Base-by-base conservation (phyloP, 441 rosid species). In the Gossypium trilobum region DNA sequence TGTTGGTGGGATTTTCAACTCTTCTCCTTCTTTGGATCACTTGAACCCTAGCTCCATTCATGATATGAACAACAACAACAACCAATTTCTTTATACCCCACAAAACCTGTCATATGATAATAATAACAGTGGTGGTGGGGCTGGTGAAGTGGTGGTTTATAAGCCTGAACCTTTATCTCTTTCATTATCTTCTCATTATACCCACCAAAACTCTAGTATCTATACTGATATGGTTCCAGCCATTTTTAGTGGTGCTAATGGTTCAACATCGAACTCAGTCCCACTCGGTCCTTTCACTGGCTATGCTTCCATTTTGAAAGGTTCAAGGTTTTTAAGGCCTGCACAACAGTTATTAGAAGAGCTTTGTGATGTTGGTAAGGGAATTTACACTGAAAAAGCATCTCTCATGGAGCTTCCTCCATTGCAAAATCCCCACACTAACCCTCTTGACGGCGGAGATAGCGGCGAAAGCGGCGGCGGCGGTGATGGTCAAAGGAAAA, bases 281-380 rank as follows among this genome's bases (percentile, higher is more conserved):
- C 91, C 86, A 13, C 80, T 85, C 1, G 90, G 94, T 0, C 95
- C 97, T 0, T 94, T 90, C 67, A 89, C 95, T 2, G 98, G 96
- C 1, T 91, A 94, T 70, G 89, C 97, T 70, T 89, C 95, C 64
- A 82, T 94, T 67, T 77, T 94, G 68, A 87, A 85, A 71, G 93
- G 88, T 39, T 91, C 98, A 2, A 90, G 86, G 73, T 94, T 91
- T 74, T 73, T 94, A 81, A 90, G 81, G 80, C 97, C 97, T 2
- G 91, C 98, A 0, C 95, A 91, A 55, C 86, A 85, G 75, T 80
- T 91, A 55, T 87, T 94, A 20, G 97, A 90, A 61, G 95, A 90
- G 82, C 82, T 94, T 62, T 88, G 88, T 72, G 86, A 86, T 69
- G 92, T 83, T 7, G 93, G 89, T 68, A 78, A 85, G 8, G 86